phyloP scores from a whole-genome alignment of 106 monocot species.

The Dioscorea alata region DNA sequence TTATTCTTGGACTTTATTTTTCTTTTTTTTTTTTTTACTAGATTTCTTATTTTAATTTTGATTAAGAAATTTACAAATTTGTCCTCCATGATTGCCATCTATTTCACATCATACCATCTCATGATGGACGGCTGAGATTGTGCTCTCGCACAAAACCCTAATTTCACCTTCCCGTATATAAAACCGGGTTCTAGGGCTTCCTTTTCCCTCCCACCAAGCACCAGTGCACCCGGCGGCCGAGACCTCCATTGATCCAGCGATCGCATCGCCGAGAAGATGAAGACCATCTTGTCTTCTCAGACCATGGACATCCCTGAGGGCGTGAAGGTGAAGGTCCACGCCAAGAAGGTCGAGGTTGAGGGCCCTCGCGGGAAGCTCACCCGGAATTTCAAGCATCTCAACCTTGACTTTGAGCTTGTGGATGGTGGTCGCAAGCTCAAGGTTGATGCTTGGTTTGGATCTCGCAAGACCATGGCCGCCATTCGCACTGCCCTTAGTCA shows the following conservation, averaged over 20 bases:
- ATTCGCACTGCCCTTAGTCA: slow-evolving; percentile 67
- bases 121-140: too few relatives aligned
- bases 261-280: slow-evolving; percentile 23
- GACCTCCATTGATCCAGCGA: background rate
- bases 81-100: too few relatives aligned
- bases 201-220: background rate
- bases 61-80: too few relatives aligned
- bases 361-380: slow-evolving; percentile 52
- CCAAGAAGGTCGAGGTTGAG: slow-evolving; percentile 42
- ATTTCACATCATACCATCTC: too few relatives aligned
- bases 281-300: slow-evolving; percentile 62
- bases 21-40: too few relatives aligned
- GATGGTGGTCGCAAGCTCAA: slow-evolving; percentile 50
- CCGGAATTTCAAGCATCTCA: slow-evolving; percentile 71
- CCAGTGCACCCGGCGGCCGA: background rate
- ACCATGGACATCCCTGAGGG: slow-evolving; percentile 68
- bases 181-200: background rate
- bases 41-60: too few relatives aligned
- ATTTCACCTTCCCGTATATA: too few relatives aligned
- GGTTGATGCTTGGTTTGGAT: slow-evolving; percentile 69
- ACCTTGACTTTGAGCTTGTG: slow-evolving; percentile 62
- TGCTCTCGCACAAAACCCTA: too few relatives aligned
- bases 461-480: slow-evolving; percentile 48
- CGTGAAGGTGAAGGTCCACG: slow-evolving; percentile 40
- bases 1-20: too few relatives aligned